A percentile compares a stretch with the other conserved stretches of the same genome.
Evolutionary conservation across 2,329 filamentous ascomycete species (phyloP).

Genomic region (Incumbomyces lentus): DNA sequence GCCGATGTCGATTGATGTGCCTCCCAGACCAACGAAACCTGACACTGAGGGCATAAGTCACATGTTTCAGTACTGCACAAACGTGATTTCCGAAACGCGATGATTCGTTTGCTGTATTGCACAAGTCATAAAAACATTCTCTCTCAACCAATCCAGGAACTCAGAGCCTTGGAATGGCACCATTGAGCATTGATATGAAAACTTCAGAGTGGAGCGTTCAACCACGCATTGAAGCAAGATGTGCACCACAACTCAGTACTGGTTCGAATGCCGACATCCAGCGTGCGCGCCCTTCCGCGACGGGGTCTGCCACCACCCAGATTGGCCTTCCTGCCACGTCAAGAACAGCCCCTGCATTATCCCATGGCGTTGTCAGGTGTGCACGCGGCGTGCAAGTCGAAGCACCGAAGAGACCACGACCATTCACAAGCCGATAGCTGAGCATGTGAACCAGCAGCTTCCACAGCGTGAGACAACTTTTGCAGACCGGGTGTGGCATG

Average conservation of each 20-base stretch:
- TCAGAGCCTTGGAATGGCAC: too few species aligned
- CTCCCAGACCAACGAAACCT: too few species aligned
- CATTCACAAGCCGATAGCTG: background rate
- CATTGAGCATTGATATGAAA: too few species aligned
- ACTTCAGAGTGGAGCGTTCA: too few species aligned
- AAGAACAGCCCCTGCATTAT: constrained; percentile 1
- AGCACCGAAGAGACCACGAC: background rate
- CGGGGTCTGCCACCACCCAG: constrained; percentile 7
- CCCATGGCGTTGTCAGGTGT: background rate
- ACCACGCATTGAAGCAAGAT: constrained; percentile 4
- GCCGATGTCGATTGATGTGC: too few species aligned
- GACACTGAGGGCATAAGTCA: too few species aligned
- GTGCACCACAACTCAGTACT: constrained; percentile 15
- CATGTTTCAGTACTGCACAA: too few species aligned
- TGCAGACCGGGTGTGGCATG: constrained; percentile 11
- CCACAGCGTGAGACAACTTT: background rate
- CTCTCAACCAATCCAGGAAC: too few species aligned
- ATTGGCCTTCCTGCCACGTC: constrained; percentile 11
- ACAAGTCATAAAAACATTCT: background rate
- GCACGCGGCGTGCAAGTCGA: background rate
- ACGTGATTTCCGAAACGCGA: background rate
- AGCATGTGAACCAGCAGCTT: background rate
- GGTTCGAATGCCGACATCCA: constrained; percentile 14
- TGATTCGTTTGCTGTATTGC: background rate
- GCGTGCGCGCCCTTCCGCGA: constrained; percentile 17